Conservation (phyloP, 768 basidiomycete species). For the Lactifluus hygrophoroides region DNA sequence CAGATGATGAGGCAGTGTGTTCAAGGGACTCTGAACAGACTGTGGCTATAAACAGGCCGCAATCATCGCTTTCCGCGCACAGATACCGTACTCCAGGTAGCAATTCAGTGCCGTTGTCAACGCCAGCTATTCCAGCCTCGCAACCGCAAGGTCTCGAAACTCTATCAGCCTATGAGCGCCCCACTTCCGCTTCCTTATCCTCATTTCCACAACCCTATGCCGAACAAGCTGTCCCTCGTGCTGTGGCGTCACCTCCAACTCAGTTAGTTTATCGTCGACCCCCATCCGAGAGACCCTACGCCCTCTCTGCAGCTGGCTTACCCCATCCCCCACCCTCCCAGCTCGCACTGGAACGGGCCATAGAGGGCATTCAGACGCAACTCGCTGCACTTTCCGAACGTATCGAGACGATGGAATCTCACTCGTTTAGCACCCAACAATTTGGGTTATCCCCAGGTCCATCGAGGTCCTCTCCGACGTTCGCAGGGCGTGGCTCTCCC, state of each 20-base stretch:
- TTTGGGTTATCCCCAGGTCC: slow-evolving; percentile 30
- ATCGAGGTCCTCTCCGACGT: slow-evolving; percentile 27
- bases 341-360: slow-evolving; percentile 57
- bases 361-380: slow-evolving; percentile 75
- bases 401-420: slow-evolving; percentile 44
- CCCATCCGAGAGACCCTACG: slow-evolving; percentile 18
- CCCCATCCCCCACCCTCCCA: slow-evolving; percentile 40
- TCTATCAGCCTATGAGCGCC: slow-evolving; percentile 59
- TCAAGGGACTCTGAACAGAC: slow-evolving; percentile 23
- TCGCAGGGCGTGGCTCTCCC: slow-evolving; percentile 18
- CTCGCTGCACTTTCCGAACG: slow-evolving; percentile 77
- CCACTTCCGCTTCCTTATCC: slow-evolving; percentile 32
- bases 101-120: slow-evolving; percentile 50
- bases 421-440: slow-evolving; percentile 21
- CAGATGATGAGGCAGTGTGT: slow-evolving; percentile 16
- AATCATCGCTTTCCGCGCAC: slow-evolving; percentile 69
- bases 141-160: slow-evolving; percentile 68
- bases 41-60: slow-evolving; percentile 41
- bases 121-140: slow-evolving; percentile 44
- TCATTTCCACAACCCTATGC: slow-evolving; percentile 30
- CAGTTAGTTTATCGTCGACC: slow-evolving; percentile 7
- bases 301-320: slow-evolving; percentile 15
- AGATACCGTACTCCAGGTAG: slow-evolving; percentile 73
- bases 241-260: neutral
- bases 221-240: slow-evolving; percentile 15